phyloP scores from a whole-genome alignment of 106 monocot genomes.

The Acorus gramineus region DNA sequence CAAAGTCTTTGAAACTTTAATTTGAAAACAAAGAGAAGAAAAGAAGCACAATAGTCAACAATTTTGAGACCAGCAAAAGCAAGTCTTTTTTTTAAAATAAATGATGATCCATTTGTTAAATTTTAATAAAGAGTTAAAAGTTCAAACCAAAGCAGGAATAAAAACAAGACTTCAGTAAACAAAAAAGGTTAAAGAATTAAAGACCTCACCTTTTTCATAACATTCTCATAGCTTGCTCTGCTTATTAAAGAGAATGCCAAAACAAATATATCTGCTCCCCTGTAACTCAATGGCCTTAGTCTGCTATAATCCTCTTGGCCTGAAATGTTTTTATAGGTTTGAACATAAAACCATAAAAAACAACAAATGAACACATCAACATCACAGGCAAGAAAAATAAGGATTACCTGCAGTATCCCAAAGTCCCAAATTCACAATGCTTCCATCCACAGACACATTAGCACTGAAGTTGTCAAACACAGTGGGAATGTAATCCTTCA shows the following conservation, averaged over 20 bases:
- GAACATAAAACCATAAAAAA: neutral
- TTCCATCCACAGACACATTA: slow-evolving; percentile 74
- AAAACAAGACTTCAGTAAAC: no score
- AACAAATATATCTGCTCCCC: slow-evolving; percentile 74
- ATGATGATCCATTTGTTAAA: no score
- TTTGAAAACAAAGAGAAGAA: no score
- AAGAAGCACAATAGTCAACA: no score
- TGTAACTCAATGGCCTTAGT: slow-evolving; percentile 70
- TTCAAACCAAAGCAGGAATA: no score
- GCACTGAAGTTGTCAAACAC: slow-evolving; percentile 83
- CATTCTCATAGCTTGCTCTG: slow-evolving; percentile 76
- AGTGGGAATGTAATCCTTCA: slow-evolving; percentile 66
- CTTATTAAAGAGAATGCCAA: slow-evolving; percentile 74
- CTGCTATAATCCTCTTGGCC: slow-evolving; percentile 82
- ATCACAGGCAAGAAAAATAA: neutral
- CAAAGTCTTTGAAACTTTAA: no score
- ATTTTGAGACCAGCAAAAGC: no score
- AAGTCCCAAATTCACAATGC: slow-evolving; percentile 64
- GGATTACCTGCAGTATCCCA: slow-evolving; percentile 72
- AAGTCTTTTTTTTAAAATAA: no score
- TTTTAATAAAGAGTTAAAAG: no score
- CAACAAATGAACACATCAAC: neutral
- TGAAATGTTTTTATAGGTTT: slow-evolving; percentile 1
- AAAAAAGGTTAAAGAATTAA: no score
- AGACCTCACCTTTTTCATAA: slow-evolving; percentile 59